Conservation (phyloP, 176 grass and related monocot species). For the Aechmea fasciata region DNA sequence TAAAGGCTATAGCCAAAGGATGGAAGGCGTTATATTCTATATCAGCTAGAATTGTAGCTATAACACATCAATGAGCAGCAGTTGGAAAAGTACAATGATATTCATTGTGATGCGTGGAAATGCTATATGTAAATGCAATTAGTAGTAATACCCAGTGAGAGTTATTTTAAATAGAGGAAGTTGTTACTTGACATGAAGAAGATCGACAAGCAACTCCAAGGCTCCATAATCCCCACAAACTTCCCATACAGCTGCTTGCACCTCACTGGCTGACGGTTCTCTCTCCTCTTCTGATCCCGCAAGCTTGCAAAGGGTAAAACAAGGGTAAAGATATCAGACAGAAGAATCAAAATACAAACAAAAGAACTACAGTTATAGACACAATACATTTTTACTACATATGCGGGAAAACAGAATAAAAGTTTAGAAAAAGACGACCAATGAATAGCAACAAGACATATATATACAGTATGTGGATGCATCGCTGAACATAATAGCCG, state of each 20-base stretch:
- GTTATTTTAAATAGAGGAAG: conserved; percentile 8
- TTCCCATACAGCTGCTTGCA: conserved; percentile 73
- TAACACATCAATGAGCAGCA: background rate
- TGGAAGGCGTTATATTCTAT: background rate
- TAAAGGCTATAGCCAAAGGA: background rate
- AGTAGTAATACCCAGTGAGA: background rate
- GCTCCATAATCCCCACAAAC: conserved; percentile 73
- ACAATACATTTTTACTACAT: too few relatives aligned
- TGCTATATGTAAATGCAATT: background rate
- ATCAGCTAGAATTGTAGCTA: background rate
- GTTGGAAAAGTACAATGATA: background rate
- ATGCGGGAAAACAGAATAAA: too few relatives aligned
- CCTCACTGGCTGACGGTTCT: conserved; percentile 44
- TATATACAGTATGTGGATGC: background rate
- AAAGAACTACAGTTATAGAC: background rate
- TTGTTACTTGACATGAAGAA: conserved; percentile 76
- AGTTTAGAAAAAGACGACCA: too few relatives aligned
- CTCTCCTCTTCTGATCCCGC: conserved; percentile 31
- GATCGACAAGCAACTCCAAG: conserved; percentile 67
- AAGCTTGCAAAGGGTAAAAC: conserved; percentile 32
- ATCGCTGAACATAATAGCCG: background rate
- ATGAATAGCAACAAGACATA: background rate
- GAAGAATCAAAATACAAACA: background rate
- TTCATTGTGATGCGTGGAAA: background rate
- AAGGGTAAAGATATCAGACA: background rate